Percentiles rank a stretch among this genome's conserved stretches.
Evolutionary conservation across 179 eudicot species (phyloP).

Genomic region (Dionaea muscipula): DNA sequence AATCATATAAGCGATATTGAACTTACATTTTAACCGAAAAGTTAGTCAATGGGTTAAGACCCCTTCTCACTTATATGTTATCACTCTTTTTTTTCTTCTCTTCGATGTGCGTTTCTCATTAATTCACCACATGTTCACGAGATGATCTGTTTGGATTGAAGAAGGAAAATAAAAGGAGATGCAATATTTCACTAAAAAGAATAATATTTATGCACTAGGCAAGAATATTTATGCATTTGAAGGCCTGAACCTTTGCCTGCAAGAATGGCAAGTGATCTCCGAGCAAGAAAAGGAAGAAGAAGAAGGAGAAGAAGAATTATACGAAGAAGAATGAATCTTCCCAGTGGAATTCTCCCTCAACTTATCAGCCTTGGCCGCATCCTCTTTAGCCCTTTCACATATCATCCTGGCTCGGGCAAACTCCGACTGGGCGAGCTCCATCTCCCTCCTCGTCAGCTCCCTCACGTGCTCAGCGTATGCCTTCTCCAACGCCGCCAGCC

Average conservation of each 20-base stretch:
- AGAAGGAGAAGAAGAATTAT: slow-evolving; percentile 12
- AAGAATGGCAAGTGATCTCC: slow-evolving; percentile 80
- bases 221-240: neutral
- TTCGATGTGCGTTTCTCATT: no score
- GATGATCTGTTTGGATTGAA: no score
- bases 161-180: no score
- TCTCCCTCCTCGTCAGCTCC: slow-evolving; percentile 69
- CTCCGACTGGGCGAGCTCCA: slow-evolving; percentile 79
- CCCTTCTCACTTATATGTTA: no score
- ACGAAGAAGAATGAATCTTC: slow-evolving; percentile 16
- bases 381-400: slow-evolving; percentile 81
- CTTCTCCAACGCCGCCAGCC: slow-evolving; percentile 65
- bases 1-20: no score
- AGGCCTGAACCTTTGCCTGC: slow-evolving; percentile 75
- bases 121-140: no score
- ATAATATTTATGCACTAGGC: no score
- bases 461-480: slow-evolving; percentile 81
- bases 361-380: slow-evolving; percentile 52
- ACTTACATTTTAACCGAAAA: no score
- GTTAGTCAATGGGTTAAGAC: no score
- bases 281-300: no score
- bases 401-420: slow-evolving; percentile 58
- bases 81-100: no score
- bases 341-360: slow-evolving; percentile 42
- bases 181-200: no score